These are phyloP conservation scores for Thermothelomyces thermophilus DNA, from an alignment of 2,329 filamentous ascomycete genomes.

Conservation along the genomic window DNA sequence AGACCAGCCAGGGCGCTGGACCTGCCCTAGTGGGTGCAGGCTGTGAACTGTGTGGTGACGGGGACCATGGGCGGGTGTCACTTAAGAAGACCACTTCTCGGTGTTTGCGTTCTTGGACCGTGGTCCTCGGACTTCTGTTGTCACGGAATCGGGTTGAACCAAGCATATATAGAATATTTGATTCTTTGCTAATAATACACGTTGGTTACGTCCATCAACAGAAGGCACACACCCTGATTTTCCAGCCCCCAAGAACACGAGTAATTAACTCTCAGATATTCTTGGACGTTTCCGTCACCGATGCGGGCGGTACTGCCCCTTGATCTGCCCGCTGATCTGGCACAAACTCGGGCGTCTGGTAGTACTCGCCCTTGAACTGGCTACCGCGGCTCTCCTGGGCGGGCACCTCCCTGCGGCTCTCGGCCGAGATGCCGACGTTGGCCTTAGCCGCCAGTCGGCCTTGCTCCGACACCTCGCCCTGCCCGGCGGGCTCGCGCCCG, in stretches of 20 bases:
- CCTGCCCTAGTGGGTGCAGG: too few species aligned
- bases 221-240: neutral
- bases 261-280: slow-evolving; percentile 4
- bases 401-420: slow-evolving; percentile 28
- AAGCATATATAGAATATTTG: too few species aligned
- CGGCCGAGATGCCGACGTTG: slow-evolving; percentile 32
- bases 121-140: too few species aligned
- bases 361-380: slow-evolving; percentile 36
- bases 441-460: slow-evolving; percentile 34
- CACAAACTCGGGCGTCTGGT: slow-evolving; percentile 36
- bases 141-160: too few species aligned
- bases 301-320: slow-evolving; percentile 36
- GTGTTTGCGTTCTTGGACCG: too few species aligned
- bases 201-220: too few species aligned
- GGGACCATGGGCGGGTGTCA: too few species aligned
- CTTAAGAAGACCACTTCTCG: too few species aligned
- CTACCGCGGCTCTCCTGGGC: slow-evolving; percentile 26
- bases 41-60: too few species aligned
- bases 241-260: neutral
- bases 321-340: slow-evolving; percentile 38
- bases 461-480: slow-evolving; percentile 28
- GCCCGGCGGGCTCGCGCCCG: slow-evolving; percentile 5
- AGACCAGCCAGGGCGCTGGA: too few species aligned
- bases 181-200: neutral
- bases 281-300: slow-evolving; percentile 31